These are phyloP conservation scores for Xylariaceae sp. DNA, from an alignment of 2,329 filamentous ascomycete species.

Conservation along the genomic window DNA sequence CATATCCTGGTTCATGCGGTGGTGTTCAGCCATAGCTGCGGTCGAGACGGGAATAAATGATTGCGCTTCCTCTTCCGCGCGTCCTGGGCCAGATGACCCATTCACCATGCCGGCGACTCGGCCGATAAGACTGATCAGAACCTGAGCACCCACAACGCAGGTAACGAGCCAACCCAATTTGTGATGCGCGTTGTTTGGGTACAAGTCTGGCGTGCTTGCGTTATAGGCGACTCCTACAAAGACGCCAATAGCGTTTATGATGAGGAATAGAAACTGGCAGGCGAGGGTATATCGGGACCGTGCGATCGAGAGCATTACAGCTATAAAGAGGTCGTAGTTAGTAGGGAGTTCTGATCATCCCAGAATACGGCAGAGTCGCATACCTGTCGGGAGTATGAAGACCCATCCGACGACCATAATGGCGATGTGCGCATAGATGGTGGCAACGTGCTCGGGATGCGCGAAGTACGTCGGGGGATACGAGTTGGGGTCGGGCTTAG, in stretches of 20 bases:
- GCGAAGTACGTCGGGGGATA: constrained; percentile 39
- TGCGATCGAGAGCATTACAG: constrained; percentile 80
- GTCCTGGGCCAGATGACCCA: constrained; percentile 11
- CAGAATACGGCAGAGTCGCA: constrained; percentile 9
- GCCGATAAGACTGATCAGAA: constrained; percentile 62
- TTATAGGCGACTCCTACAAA: constrained; percentile 70
- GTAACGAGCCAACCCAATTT: constrained; percentile 83
- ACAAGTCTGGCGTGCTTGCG: constrained; percentile 75
- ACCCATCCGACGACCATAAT: constrained; percentile 68
- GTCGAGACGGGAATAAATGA: constrained; percentile 61
- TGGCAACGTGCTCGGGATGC: constrained; percentile 35
- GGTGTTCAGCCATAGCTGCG: constrained; percentile 50
- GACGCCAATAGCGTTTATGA: constrained; percentile 60
- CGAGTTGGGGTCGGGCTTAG: constrained; percentile 27
- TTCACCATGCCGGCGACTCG: constrained; percentile 49
- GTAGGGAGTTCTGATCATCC: not conserved
- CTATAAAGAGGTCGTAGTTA: constrained; percentile 41
- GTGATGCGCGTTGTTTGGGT: constrained; percentile 82
- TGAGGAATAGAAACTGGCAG: constrained; percentile 64
- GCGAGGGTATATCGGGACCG: constrained; percentile 69
- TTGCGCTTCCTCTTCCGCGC: constrained; percentile 44
- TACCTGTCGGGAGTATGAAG: constrained; percentile 65
- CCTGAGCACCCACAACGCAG: constrained; percentile 66
- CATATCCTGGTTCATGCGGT: constrained; percentile 39
- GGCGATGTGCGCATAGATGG: constrained; percentile 55